Evolutionary conservation across 2,329 filamentous ascomycete genomes (phyloP), one percentile per base, ranked within the genome.

Genomic region (Aspergillus clavatus): DNA sequence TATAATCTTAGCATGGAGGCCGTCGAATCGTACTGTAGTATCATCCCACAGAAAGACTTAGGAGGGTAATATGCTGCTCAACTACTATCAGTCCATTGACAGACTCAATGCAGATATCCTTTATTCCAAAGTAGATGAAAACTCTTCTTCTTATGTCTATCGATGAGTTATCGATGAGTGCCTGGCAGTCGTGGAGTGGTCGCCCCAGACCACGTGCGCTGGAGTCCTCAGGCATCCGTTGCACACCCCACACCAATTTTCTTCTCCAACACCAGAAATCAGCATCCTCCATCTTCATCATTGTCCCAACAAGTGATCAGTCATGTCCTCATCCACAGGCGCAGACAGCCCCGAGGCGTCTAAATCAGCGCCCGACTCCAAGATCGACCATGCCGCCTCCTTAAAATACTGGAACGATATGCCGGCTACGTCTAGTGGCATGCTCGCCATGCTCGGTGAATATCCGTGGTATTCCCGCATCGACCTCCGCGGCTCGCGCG

Each of bases 401-500:
- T 55, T 71, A 28, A 52, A 56, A 43, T 66, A 68, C 60, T 65
- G 69, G 68, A 58, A 58, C 35, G 47, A 51, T 21, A 57, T 64
- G 37, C 47, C 59, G 23, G 51, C 64, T 28, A 62, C 76, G 48
- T 72, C 78, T 46, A 78, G 84, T 58, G 86, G 87, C 58, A 60
- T 61, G 53, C 47, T 57, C 5, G 55, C 39, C 31, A 46, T 48
- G 83, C 82, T 95, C 1, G 89, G 87, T 50, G 86, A 78, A 48
- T 89, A 67, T 72, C 79, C 80, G 2, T 75, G 81, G 62, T 78
- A 87, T 58, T 84, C 81, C 22, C 77, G 80, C 46, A 76, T 85
- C 47, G 87, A 89, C 63, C 73, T 90, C 5, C 80, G 82, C 55
- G 83, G 82, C 33, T 86, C 81, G 0, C 75, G 76, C 27, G 82